These are phyloP conservation scores for Eimeria maxima DNA, from an alignment of 169 alveolate genomes.

Conservation along the genomic window DNA sequence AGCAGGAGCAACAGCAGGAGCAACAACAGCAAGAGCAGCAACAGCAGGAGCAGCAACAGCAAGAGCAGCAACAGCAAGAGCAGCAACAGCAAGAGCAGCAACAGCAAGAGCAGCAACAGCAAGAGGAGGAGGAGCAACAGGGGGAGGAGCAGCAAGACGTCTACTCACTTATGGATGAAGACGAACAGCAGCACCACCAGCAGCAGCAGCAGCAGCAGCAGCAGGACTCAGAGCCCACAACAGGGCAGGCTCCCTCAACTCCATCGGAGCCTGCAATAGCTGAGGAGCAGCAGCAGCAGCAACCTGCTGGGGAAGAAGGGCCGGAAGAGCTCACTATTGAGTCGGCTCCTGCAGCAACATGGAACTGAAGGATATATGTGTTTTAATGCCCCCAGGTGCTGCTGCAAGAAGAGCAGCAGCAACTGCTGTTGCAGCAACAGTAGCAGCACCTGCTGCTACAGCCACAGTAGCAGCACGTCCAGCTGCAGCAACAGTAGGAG, in stretches of 20 bases:
- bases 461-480: neutral
- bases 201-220: constrained; percentile 64
- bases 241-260: neutral
- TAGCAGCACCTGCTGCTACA: neutral
- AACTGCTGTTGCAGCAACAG: neutral
- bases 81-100: neutral
- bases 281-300: constrained; percentile 12
- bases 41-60: constrained; percentile 7
- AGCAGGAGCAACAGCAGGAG: constrained; percentile 1
- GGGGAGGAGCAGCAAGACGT: constrained; percentile 28
- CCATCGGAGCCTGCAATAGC: neutral
- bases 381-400: neutral
- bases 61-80: constrained; percentile 5
- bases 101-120: neutral
- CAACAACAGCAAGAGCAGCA: neutral
- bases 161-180: constrained; percentile 10
- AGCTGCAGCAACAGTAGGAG: neutral
- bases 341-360: constrained; percentile 50
- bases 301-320: constrained; percentile 27
- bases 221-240: neutral
- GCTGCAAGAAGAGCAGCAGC: constrained; percentile 40
- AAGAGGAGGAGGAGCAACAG: neutral
- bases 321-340: constrained; percentile 30
- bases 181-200: constrained; percentile 41
- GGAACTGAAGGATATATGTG: neutral